Conservation (phyloP, 805 yeast species). For the Ascoidea asiatica region DNA sequence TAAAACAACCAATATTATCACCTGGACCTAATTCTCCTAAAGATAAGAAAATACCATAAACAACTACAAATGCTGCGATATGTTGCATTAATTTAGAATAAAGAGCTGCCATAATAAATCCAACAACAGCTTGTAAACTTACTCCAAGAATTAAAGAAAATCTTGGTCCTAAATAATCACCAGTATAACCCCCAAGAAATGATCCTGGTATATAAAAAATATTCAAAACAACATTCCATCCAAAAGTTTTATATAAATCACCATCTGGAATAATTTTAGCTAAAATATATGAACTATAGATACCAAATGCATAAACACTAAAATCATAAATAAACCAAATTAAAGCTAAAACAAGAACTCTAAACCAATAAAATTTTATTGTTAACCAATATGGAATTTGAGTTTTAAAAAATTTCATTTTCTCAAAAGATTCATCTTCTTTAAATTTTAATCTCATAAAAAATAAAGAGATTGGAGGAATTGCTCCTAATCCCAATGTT, state of each 20-base stretch:
- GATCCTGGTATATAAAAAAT: conserved; percentile 87
- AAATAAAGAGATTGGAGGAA: conserved; percentile 72
- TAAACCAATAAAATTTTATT: conserved; percentile 73
- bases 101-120: conserved; percentile 71
- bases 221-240: conserved; percentile 86
- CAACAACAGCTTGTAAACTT: conserved; percentile 59
- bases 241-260: conserved; percentile 61
- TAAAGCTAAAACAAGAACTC: conserved; percentile 53
- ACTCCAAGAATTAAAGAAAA: conserved; percentile 62
- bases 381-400: conserved; percentile 54
- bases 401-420: conserved; percentile 53
- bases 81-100: conserved; percentile 40
- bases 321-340: conserved; percentile 92
- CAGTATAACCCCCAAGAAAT: conserved; percentile 65
- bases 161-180: conserved; percentile 92
- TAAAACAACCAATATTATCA: conserved; percentile 78
- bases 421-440: conserved; percentile 60
- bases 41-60: conserved; percentile 77
- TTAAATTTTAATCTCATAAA: conserved; percentile 62
- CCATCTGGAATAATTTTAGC: conserved; percentile 41
- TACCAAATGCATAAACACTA: conserved; percentile 76
- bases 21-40: conserved; percentile 94
- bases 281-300: conserved; percentile 66
- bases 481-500: conserved; percentile 79
- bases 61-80: conserved; percentile 70